Base-by-base conservation (phyloP, 331 rosid species). In the Pyrus hybrid region DNA sequence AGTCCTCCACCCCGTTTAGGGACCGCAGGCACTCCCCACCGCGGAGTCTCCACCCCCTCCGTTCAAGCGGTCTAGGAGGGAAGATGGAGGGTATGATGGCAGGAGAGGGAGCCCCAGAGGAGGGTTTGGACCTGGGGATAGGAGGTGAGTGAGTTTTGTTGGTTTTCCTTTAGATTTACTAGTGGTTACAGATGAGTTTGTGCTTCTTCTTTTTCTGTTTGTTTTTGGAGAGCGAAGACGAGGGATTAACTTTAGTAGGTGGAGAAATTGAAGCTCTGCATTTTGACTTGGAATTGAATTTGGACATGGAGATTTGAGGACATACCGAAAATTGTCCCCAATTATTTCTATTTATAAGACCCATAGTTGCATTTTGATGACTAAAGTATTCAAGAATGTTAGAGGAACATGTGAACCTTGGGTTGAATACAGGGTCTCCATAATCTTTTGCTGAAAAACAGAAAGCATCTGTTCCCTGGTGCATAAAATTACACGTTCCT, bases 21-120 rank as follows among this genome's bases (percentile, higher is more conserved):
- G 88, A 86, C 60, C 86, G 90, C 14, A 78, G 90, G 64, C 90
- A 86, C 67, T 86, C 90, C 8, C 90, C 90, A 21, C 83, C 87
- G 5, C 76, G 87, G 58, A 80, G 67, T 84, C 87, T 0, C 86
- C 90, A 3, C 90, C 84, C 20, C 90, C 90, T 5, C 86, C 83
- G 23, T 86, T 79, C 67, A 86, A 86, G 83, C 84, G 90, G 65
- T 81, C 87, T 5, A 79, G 90, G 85, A 81, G 90, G 67, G 90
- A 86, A 45, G 90, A 86, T 51, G 89, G 87, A 37, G 89, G 89
- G 8, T 83, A 86, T 61, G 90, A 84, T 12, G 90, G 86, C 68
- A 41, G 90, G 77, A 82, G 83, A 75, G 87, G 86, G 56, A 86
- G 90, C 79, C 90, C 90, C 23, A 76, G 87, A 65, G 88, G 86